Percentiles rank a stretch among this genome's conserved stretches.
phyloP scores from a whole-genome alignment of 441 rosid genomes.

The Syzygium malaccense region DNA sequence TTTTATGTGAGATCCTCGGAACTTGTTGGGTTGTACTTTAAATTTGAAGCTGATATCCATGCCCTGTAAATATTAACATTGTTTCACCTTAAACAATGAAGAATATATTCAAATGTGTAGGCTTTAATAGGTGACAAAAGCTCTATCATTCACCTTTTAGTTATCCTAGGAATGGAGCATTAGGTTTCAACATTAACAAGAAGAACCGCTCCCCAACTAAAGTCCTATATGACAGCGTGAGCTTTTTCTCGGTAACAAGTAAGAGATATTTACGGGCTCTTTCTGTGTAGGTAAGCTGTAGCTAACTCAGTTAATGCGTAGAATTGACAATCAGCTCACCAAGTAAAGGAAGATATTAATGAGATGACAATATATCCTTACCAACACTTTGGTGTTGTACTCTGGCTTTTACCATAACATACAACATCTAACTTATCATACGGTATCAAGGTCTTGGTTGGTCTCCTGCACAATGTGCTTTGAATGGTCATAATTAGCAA shows the following conservation, averaged over 20 bases:
- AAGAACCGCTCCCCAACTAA: background rate
- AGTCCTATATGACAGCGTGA: background rate
- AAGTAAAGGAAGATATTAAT: background rate
- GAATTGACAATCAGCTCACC: background rate
- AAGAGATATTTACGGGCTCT: background rate
- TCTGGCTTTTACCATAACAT: no score
- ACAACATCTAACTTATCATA: no score
- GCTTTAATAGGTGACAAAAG: background rate
- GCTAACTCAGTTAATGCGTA: background rate
- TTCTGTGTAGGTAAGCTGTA: background rate
- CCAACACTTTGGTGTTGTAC: background rate
- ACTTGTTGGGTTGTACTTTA: background rate
- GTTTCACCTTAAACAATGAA: background rate
- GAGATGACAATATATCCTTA: accelerated
- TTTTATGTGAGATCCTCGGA: background rate
- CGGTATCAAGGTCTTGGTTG: accelerated
- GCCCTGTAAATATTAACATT: background rate
- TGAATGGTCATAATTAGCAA: background rate
- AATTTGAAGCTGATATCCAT: background rate
- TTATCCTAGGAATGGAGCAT: background rate
- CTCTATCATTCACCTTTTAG: background rate
- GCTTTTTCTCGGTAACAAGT: background rate
- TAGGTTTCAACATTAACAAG: background rate
- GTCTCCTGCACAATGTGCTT: background rate
- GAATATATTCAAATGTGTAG: background rate